A percentile compares a stretch with the other conserved stretches of the same genome.
These are phyloP conservation scores for Murraya paniculata DNA, from an alignment of 345 rosid species.

Conservation along the genomic window DNA sequence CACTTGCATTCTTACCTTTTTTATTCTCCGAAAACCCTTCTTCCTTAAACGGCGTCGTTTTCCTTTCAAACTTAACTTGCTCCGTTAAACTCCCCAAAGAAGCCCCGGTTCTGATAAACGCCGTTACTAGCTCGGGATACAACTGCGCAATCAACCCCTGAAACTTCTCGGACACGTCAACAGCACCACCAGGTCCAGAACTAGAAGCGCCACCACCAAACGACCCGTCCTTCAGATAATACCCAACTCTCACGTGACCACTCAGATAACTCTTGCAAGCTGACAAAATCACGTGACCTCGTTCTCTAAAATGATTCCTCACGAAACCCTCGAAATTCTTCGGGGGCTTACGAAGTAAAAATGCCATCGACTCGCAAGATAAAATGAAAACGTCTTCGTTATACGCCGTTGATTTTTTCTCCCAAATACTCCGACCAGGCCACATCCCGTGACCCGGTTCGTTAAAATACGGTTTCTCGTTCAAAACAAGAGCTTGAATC, in stretches of 20 bases:
- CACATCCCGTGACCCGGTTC: slow-evolving; percentile 36
- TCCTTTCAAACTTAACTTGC: slow-evolving; percentile 14
- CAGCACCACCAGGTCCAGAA: background rate
- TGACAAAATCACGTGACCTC: slow-evolving; percentile 25
- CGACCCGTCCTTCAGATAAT: slow-evolving; percentile 11
- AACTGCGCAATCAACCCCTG: slow-evolving; percentile 25
- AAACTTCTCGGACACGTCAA: slow-evolving; percentile 26
- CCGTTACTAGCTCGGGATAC: slow-evolving; percentile 24
- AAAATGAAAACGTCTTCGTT: slow-evolving; percentile 35
- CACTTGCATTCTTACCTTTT: slow-evolving; percentile 12
- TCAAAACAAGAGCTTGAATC: slow-evolving; percentile 54
- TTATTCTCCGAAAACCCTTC: slow-evolving; percentile 2
- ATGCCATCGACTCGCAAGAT: slow-evolving; percentile 39
- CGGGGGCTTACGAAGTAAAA: slow-evolving; percentile 32
- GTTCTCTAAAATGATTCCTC: slow-evolving; percentile 34
- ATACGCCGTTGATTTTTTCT: slow-evolving; percentile 32
- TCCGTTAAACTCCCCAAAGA: slow-evolving; percentile 23
- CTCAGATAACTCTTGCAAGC: slow-evolving; percentile 37
- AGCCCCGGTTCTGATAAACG: slow-evolving; percentile 30
- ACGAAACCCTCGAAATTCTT: slow-evolving; percentile 44
- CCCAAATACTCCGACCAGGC: slow-evolving; percentile 20
- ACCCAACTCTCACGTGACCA: slow-evolving; percentile 39
- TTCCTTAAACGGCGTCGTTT: background rate
- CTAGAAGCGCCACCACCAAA: background rate
- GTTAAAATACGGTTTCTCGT: slow-evolving; percentile 51